These are phyloP conservation scores for Musa acuminata DNA, from an alignment of 176 grass and related monocot species.

Conservation along the genomic window DNA sequence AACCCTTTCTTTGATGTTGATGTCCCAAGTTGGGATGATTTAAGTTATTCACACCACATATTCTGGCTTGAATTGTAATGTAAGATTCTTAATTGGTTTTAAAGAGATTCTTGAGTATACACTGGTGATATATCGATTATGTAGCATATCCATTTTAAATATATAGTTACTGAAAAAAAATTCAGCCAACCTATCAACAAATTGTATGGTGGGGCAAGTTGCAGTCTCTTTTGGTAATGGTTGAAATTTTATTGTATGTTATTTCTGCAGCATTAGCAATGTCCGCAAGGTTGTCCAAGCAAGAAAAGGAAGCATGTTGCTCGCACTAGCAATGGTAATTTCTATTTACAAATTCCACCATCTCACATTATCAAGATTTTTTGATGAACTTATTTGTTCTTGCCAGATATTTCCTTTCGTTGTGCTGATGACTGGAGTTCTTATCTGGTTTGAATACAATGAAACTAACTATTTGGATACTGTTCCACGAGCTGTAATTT, in stretches of 20 bases:
- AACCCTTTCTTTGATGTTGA: too few species aligned
- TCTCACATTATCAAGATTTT: neutral
- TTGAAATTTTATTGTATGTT: neutral
- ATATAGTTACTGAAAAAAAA: too few species aligned
- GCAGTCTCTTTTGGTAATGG: neutral
- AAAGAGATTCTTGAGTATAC: too few species aligned
- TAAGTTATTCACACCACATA: too few species aligned
- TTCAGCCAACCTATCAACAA: neutral
- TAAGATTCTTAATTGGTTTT: too few species aligned
- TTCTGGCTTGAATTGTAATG: too few species aligned
- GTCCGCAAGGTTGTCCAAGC: slow-evolving; percentile 66
- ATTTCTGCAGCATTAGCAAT: slow-evolving; percentile 62
- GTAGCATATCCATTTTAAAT: too few species aligned
- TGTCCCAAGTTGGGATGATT: too few species aligned
- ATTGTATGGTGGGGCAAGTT: neutral
- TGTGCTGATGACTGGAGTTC: slow-evolving; percentile 61
- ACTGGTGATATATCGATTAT: too few species aligned
- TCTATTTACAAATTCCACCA: neutral
- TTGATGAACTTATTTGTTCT: slow-evolving; percentile 27
- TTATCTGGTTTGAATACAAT: slow-evolving; percentile 57
- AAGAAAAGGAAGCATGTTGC: slow-evolving; percentile 80
- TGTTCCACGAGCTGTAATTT: neutral
- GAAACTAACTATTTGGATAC: slow-evolving; percentile 3
- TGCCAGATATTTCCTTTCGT: slow-evolving; percentile 69
- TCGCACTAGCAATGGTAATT: slow-evolving; percentile 88